Percentiles rank a stretch among this genome's conserved stretches.
Evolutionary conservation across 345 rosid genomes (phyloP).

Genomic region (Bruguiera gymnorhiza): DNA sequence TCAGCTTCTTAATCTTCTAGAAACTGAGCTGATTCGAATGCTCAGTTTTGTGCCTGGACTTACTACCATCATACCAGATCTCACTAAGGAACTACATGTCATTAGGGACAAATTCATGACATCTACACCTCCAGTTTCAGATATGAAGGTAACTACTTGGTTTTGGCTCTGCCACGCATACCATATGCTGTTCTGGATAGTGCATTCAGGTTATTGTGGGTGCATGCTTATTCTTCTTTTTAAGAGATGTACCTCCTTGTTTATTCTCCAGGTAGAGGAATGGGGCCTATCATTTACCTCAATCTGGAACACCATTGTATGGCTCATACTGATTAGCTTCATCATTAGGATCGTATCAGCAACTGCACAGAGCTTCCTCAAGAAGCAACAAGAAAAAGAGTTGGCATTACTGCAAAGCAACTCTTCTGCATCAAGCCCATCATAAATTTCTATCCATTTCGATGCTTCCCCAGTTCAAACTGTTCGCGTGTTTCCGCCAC

Average conservation of each 20-base stretch:
- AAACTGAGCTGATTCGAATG: conserved; percentile 80
- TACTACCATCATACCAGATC: conserved; percentile 54
- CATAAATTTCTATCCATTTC: too few species aligned
- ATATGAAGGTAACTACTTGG: conserved; percentile 15
- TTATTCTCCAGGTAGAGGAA: conserved; percentile 50
- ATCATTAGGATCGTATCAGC: conserved; percentile 70
- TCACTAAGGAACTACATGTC: conserved; percentile 53
- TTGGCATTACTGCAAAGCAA: too few species aligned
- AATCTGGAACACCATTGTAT: conserved; percentile 85
- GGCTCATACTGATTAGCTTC: conserved; percentile 96
- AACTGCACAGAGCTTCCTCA: conserved; percentile 71
- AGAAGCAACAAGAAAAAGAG: conserved; percentile 56
- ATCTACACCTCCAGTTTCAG: conserved; percentile 44
- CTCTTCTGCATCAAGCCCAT: too few species aligned
- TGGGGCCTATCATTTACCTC: conserved; percentile 82
- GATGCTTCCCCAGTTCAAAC: too few species aligned
- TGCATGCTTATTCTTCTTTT: too few species aligned
- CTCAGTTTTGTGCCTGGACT: conserved; percentile 76
- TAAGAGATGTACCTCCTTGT: not conserved
- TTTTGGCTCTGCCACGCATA: not conserved
- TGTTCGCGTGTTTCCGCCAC: too few species aligned
- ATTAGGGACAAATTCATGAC: conserved; percentile 66
- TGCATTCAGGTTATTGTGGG: not conserved
- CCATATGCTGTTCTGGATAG: too few species aligned
- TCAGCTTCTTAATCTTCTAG: conserved; percentile 92